Percentiles rank a stretch among this genome's conserved stretches.
These are phyloP conservation scores for Phytophthora pseudosyringae DNA, from an alignment of 352 stramenopile genomes.

Conservation along the genomic window DNA sequence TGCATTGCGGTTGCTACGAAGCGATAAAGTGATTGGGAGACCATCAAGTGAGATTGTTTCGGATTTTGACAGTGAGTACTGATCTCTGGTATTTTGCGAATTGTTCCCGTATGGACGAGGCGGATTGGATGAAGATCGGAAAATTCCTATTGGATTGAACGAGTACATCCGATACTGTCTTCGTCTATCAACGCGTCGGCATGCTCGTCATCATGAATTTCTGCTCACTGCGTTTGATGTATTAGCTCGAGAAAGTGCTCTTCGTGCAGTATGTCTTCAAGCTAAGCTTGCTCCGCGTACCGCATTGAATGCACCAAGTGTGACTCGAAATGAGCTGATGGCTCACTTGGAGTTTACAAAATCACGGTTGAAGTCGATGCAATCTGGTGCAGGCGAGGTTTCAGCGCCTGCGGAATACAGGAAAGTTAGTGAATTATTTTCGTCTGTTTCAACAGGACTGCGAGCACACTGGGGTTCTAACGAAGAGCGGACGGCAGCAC, in stretches of 20 bases:
- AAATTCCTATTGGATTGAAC: not conserved
- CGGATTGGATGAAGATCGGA: too few species aligned
- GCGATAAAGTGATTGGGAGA: too few species aligned
- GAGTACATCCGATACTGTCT: not conserved
- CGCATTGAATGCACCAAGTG: not conserved
- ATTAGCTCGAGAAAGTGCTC: not conserved
- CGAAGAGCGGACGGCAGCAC: not conserved
- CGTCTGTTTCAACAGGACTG: not conserved
- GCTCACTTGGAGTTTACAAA: not conserved
- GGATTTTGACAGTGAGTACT: too few species aligned
- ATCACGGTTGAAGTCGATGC: too few species aligned
- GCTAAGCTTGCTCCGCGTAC: not conserved
- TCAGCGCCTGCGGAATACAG: not conserved
- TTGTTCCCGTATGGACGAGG: too few species aligned
- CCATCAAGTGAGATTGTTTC: too few species aligned
- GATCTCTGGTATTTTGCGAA: too few species aligned
- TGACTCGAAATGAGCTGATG: not conserved
- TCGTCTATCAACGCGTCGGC: not conserved
- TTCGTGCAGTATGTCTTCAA: not conserved
- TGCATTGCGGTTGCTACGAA: too few species aligned
- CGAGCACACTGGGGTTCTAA: slow-evolving; percentile 2
- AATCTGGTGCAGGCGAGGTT: too few species aligned
- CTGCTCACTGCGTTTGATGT: not conserved
- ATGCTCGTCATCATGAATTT: not conserved
- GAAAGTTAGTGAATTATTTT: not conserved